Base-by-base conservation (phyloP, 768 basidiomycete genomes). In the Flagelloscypha sp. region DNA sequence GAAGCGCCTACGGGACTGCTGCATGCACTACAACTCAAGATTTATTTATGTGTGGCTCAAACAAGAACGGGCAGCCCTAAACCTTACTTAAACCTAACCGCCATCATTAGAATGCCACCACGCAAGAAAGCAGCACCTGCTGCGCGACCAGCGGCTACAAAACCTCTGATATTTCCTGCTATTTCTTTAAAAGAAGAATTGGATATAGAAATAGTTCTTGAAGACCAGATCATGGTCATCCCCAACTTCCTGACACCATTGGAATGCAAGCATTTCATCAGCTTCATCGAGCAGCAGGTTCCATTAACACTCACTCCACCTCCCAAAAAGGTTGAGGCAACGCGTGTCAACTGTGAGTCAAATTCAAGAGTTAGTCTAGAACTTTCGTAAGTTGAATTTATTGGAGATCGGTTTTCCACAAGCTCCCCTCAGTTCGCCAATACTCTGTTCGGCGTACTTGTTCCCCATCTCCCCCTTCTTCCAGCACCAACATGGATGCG, bases 301-400 rank as follows among this genome's bases (percentile, higher is more conserved):
- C 73, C 74, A 16, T 61, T 83, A 10, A 75, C 79, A 45, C 64
- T 80, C 3, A 79, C 79, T 0, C 79, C 78, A 8, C 76, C 81
- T 3, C 78, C 77, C 59, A 82, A 80, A 55, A 63, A 66, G 38
- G 84, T 79, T 7, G 80, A 85, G 49, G 84, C 84, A 1, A 74
- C 72, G 13, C 56, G 84, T 39, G 67, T 80, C 7, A 85, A 84
- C 55, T 66, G 80, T 81, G 48, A 43, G 71, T 53, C 19, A 21
- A n/a, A 12, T n/a, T 6, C 19, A 11, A 13, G 7, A 25, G 24
- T 4, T 15, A 8, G 6, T 3, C 10, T 36, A 28, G 23, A 29
- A 8, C 1, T 11, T 21, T n/a, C 20, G 17, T n/a, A 27, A 33
- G 19, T 30, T 37, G 3, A 21, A 36, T 21, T 15, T 12, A 23